These are phyloP conservation scores for Phialophora tarda DNA, from an alignment of 2,329 filamentous ascomycete species.

Conservation along the genomic window DNA sequence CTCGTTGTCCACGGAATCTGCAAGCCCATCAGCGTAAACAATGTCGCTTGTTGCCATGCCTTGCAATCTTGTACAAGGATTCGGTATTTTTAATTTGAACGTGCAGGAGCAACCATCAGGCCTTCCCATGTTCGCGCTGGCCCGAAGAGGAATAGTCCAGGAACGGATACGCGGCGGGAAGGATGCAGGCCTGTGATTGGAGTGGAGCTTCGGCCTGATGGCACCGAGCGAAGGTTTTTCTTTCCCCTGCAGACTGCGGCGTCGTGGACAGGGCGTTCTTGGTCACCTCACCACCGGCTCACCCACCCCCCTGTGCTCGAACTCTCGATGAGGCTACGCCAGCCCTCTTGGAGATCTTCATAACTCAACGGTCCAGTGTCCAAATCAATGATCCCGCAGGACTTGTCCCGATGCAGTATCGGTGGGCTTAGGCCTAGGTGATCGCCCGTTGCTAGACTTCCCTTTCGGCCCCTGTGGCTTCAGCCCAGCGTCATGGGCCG, in stretches of 20 bases:
- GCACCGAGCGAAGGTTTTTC: background rate
- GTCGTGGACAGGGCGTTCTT: background rate
- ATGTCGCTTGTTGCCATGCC: background rate
- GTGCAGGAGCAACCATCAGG: background rate
- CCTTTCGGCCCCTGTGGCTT: constrained; percentile 23
- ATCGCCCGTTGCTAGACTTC: constrained; percentile 20
- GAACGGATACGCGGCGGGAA: background rate
- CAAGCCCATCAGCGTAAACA: background rate
- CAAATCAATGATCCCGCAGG: background rate
- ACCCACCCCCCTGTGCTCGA: background rate
- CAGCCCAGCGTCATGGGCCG: constrained; percentile 21
- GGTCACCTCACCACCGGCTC: background rate
- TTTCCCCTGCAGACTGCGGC: background rate
- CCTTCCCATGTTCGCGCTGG: background rate
- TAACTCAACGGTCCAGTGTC: background rate
- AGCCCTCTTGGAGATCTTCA: background rate
- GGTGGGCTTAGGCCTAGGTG: constrained; percentile 3
- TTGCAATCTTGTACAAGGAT: background rate
- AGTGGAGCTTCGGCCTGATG: background rate
- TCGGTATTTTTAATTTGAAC: background rate
- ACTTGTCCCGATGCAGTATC: background rate
- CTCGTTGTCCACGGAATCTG: background rate
- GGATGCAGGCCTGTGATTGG: background rate
- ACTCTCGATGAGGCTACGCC: constrained; percentile 5
- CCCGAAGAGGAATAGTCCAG: background rate